Conservation (phyloP, 768 basidiomycete species). For the Hysterangium stoloniferum region DNA sequence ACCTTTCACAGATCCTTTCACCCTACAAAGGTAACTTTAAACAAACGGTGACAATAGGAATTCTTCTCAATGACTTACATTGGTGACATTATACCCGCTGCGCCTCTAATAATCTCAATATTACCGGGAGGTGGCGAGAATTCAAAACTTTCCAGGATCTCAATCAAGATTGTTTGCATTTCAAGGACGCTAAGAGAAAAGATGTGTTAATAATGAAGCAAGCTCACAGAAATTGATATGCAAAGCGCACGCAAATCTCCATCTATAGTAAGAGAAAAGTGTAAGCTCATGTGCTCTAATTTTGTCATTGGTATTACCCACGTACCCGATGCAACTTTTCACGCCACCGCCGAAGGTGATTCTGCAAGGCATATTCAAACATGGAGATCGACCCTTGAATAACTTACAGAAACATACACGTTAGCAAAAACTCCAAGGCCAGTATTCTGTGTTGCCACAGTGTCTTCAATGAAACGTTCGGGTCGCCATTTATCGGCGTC, state of each 20-base stretch:
- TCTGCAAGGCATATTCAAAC: not conserved
- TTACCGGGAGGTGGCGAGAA: slow-evolving; percentile 25
- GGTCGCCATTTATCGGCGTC: slow-evolving; percentile 26
- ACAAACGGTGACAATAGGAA: too few species aligned
- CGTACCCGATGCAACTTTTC: slow-evolving; percentile 10
- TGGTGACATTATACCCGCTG: slow-evolving; percentile 27
- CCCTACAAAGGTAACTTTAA: too few species aligned
- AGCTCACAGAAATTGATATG: not conserved
- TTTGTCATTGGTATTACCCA: not conserved
- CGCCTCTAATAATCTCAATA: slow-evolving; percentile 24
- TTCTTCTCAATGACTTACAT: too few species aligned
- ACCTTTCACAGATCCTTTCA: too few species aligned
- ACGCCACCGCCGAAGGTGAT: slow-evolving; percentile 4
- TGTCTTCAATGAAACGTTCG: slow-evolving; percentile 16
- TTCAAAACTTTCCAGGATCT: slow-evolving; percentile 30
- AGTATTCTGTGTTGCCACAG: slow-evolving; percentile 15
- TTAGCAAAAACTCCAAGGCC: slow-evolving; percentile 18
- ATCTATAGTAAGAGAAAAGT: too few species aligned
- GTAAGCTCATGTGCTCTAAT: not conserved
- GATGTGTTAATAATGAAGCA: not conserved
- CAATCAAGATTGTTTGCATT: slow-evolving; percentile 27
- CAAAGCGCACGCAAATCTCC: slow-evolving; percentile 6
- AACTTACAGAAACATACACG: slow-evolving; percentile 15
- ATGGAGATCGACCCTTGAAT: too few species aligned
- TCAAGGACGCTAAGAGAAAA: slow-evolving; percentile 21